These are phyloP conservation scores for Coelastrella sp. DNA, from an alignment of 139 green algal genomes.

Conservation along the genomic window DNA sequence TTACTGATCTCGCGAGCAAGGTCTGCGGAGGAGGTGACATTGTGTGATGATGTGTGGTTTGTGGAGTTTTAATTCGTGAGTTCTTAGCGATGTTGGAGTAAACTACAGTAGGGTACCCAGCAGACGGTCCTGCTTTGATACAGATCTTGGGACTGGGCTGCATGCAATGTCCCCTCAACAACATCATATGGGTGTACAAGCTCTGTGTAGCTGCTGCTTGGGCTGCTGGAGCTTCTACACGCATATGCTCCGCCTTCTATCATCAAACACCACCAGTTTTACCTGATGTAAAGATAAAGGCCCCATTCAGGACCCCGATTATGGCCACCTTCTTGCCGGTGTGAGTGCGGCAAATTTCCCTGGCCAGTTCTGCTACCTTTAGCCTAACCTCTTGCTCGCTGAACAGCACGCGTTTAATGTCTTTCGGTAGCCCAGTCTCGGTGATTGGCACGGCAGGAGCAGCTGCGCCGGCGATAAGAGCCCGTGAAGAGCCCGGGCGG, in stretches of 20 bases:
- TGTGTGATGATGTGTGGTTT: neutral
- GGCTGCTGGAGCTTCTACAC: neutral
- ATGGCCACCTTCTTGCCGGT: constrained; percentile 57
- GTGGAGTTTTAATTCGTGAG: too few species aligned
- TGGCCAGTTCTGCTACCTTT: constrained; percentile 52
- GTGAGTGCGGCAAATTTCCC: constrained; percentile 61
- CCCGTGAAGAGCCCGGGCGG: neutral
- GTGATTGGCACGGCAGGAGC: neutral
- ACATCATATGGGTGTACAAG: too few species aligned
- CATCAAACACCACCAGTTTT: neutral
- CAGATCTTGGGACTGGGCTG: too few species aligned
- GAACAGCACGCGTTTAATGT: constrained; percentile 58
- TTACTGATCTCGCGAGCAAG: constrained; percentile 66
- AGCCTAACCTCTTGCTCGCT: constrained; percentile 41
- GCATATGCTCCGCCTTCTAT: neutral
- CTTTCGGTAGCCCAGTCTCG: neutral
- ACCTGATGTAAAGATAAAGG: constrained; percentile 70
- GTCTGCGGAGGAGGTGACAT: constrained; percentile 46
- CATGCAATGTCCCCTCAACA: too few species aligned
- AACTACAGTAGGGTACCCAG: too few species aligned
- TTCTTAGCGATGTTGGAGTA: too few species aligned
- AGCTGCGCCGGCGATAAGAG: neutral
- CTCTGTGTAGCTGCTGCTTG: neutral
- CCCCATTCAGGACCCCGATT: constrained; percentile 65
- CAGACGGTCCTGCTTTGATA: too few species aligned